These are phyloP conservation scores for Xylaria sp. DNA, from an alignment of 2,329 filamentous ascomycete species.

Conservation along the genomic window DNA sequence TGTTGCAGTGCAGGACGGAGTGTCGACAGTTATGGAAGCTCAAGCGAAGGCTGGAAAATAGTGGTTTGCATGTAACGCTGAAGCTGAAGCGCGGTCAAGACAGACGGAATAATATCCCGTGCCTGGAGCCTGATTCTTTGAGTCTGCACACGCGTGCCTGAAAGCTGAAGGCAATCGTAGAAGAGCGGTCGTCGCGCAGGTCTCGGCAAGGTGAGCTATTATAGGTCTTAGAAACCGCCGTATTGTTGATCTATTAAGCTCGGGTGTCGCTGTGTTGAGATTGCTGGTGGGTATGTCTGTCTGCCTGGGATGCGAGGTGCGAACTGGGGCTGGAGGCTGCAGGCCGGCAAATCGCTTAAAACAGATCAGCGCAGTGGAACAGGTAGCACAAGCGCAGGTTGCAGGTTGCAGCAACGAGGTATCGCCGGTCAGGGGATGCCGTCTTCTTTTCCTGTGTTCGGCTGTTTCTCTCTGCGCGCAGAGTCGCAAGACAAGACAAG, in stretches of 20 bases:
- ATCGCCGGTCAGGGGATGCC: background rate
- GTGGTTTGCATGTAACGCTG: slow-evolving; percentile 14
- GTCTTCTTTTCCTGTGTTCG: slow-evolving; percentile 12
- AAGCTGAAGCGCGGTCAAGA: slow-evolving; percentile 34
- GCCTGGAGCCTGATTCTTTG: slow-evolving; percentile 16
- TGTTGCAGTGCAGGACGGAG: slow-evolving; percentile 29
- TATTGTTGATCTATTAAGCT: slow-evolving; percentile 40
- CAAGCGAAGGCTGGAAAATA: slow-evolving; percentile 35
- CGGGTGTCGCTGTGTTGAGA: slow-evolving; percentile 32
- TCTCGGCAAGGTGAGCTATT: slow-evolving; percentile 40
- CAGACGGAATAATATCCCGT: slow-evolving; percentile 38
- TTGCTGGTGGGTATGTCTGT: slow-evolving; percentile 27
- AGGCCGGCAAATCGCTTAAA: slow-evolving; percentile 40
- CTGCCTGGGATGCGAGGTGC: slow-evolving; percentile 34
- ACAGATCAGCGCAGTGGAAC: slow-evolving; percentile 37
- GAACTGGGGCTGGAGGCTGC: slow-evolving; percentile 31
- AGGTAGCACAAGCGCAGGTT: slow-evolving; percentile 37
- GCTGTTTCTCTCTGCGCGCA: slow-evolving; percentile 22
- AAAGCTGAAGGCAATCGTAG: slow-evolving; percentile 28
- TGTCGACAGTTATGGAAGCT: slow-evolving; percentile 27
- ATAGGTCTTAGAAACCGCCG: slow-evolving; percentile 38
- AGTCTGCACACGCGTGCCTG: slow-evolving; percentile 9
- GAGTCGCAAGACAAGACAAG: slow-evolving; percentile 22
- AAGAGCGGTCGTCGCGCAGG: slow-evolving; percentile 36
- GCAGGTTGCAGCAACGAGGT: slow-evolving; percentile 24